Evolutionary conservation across 768 basidiomycete genomes (phyloP), one percentile per base, ranked within the genome.

Genomic region (Auriscalpium orientale): DNA sequence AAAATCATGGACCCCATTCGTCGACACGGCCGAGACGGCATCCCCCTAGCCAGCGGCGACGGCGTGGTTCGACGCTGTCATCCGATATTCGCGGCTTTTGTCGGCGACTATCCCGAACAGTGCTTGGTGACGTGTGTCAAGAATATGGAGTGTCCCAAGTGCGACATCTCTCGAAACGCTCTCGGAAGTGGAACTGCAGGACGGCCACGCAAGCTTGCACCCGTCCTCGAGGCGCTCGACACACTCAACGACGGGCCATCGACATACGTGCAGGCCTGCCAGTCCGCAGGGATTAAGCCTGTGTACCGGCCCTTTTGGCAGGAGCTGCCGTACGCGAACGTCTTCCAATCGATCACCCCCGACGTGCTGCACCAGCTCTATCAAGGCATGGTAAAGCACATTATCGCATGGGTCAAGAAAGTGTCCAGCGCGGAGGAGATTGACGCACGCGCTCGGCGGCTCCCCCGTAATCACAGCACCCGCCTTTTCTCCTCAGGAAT

Each of bases 101-200:
- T 62, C 13, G 60, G 62, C 2, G 65, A 68, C 53, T 67, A 68
- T 46, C 63, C 63, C 0, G 68, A 68, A 46, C 65, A 68, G 40
- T 44, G 43, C 43, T 5, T 28, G 22, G 22, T 28, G 5, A 28
- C 22, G 22, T 28, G 22, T 5, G 22, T 28, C 22, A 28, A 28
- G 22, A 28, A 28, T 28, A 28, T 28, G 22, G 22, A 28, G 22
- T 28, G 22, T 28, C 22, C 22, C 3, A 28, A 28, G 22, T 28
- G 22, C 22, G 22, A 28, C 22, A 28, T 28, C 22, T 28, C 22
- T 28, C 22, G 22, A 28, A 5, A 28, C 22, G 22, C 22, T 28
- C 22, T 28, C 22, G 22, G 22, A 28, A 28, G 22, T 28, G 22
- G 22, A 28, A 5, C 22, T 28, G 22, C 22, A 28, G 22, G 22